These are phyloP conservation scores for Allium cepa DNA, from an alignment of 106 monocot genomes.

Conservation along the genomic window DNA sequence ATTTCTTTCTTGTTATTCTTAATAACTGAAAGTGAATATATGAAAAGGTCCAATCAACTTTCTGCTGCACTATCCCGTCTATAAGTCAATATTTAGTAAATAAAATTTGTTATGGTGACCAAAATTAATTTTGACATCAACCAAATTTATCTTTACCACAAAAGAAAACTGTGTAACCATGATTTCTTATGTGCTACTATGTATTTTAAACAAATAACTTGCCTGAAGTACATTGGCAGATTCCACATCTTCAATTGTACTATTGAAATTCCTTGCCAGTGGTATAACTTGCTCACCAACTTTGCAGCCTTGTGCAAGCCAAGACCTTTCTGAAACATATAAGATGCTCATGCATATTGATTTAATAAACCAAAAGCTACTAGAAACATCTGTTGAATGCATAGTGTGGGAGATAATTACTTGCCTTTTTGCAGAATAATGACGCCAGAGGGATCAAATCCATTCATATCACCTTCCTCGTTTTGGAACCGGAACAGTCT, in stretches of 20 bases:
- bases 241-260: slow-evolving; percentile 53
- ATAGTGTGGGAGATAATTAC: not conserved
- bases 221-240: slow-evolving; percentile 37
- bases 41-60: too few species aligned
- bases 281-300: slow-evolving; percentile 95
- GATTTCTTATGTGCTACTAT: not conserved
- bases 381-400: too few species aligned
- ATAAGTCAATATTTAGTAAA: too few species aligned
- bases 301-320: slow-evolving; percentile 94
- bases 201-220: slow-evolving; percentile 12
- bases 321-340: slow-evolving; percentile 63
- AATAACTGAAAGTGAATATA: too few species aligned
- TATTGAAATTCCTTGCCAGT: slow-evolving; percentile 86
- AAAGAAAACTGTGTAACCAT: not conserved
- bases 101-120: too few species aligned
- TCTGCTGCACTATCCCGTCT: too few species aligned
- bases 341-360: not conserved
- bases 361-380: too few species aligned
- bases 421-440: slow-evolving; percentile 94
- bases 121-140: too few species aligned
- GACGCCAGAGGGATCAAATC: slow-evolving; percentile 91
- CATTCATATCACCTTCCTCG: slow-evolving; percentile 73
- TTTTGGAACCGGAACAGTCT: slow-evolving; percentile 71
- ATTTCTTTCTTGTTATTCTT: too few species aligned
- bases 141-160: not conserved